These are phyloP conservation scores for Cyclotella cryptica DNA, from an alignment of 108 stramenopile genomes.

Conservation along the genomic window DNA sequence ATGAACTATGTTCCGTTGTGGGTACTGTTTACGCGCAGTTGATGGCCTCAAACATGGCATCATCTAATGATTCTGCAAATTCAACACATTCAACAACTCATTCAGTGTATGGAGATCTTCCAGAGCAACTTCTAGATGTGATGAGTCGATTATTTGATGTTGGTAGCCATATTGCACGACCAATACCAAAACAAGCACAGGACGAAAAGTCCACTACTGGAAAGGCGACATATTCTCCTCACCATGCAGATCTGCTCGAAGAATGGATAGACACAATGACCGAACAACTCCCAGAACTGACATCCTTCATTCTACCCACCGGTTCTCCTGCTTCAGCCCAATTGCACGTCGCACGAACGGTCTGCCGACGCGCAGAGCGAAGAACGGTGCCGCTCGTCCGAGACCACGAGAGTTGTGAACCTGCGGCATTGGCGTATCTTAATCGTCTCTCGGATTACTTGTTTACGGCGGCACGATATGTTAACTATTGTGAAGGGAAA, in stretches of 20 bases:
- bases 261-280: slow-evolving; percentile 86
- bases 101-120: slow-evolving; percentile 58
- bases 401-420: slow-evolving; percentile 62
- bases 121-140: slow-evolving; percentile 70
- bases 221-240: slow-evolving; percentile 45
- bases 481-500: slow-evolving; percentile 67
- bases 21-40: slow-evolving; percentile 78
- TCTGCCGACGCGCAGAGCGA: slow-evolving; percentile 89
- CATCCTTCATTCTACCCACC: slow-evolving; percentile 84
- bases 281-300: slow-evolving; percentile 80
- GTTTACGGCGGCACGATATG: slow-evolving; percentile 83
- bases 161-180: slow-evolving; percentile 84
- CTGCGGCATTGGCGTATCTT: slow-evolving; percentile 73
- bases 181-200: slow-evolving; percentile 23
- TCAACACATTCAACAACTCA: slow-evolving; percentile 18
- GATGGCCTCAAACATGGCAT: not conserved
- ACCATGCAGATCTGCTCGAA: slow-evolving; percentile 74
- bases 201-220: not conserved
- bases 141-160: slow-evolving; percentile 89
- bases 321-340: slow-evolving; percentile 67
- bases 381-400: slow-evolving; percentile 60
- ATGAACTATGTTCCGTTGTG: slow-evolving; percentile 83
- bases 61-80: slow-evolving; percentile 8
- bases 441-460: slow-evolving; percentile 89
- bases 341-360: slow-evolving; percentile 81